Percentiles rank a stretch among this genome's conserved stretches.
phyloP scores from a whole-genome alignment of 2,329 filamentous ascomycete genomes.

The Clonostachys rhizophaga region DNA sequence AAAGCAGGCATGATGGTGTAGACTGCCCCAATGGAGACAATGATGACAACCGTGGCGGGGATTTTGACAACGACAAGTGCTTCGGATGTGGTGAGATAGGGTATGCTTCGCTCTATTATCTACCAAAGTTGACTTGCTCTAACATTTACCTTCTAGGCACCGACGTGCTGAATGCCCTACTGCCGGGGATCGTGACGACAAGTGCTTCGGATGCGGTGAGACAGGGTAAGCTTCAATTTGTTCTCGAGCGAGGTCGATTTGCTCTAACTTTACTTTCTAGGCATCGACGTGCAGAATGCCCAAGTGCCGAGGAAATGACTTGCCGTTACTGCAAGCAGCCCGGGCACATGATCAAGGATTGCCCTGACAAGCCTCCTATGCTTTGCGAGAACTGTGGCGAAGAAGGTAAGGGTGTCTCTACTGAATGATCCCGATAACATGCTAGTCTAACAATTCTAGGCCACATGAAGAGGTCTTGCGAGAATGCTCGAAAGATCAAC shows the following conservation, averaged over 20 bases:
- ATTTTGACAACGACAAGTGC: conserved; percentile 19
- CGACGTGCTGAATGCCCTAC: conserved; percentile 27
- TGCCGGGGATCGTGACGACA: conserved; percentile 14
- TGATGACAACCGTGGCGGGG: conserved; percentile 7
- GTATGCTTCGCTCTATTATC: conserved; percentile 11
- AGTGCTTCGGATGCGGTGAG: conserved; percentile 30
- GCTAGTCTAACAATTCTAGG: conserved; percentile 29
- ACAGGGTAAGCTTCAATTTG: conserved; percentile 17
- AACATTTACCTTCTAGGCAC: conserved; percentile 12
- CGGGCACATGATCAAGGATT: conserved; percentile 55
- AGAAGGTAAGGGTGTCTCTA: conserved; percentile 32
- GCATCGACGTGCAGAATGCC: conserved; percentile 26
- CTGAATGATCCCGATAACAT: not conserved
- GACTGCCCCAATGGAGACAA: not conserved
- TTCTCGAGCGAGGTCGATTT: too few species aligned
- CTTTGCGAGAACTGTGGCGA: conserved; percentile 58
- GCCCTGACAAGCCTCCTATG: conserved; percentile 51
- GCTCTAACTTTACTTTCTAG: conserved; percentile 9
- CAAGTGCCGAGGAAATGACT: conserved; percentile 19
- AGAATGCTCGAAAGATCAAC: conserved; percentile 54
- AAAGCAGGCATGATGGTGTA: not conserved
- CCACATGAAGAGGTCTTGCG: conserved; percentile 51
- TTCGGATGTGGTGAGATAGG: conserved; percentile 29
- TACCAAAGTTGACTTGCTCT: not conserved
- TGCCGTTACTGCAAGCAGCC: conserved; percentile 43